Evolutionary conservation across 441 rosid genomes (phyloP).

Genomic region (Bocquillonia castaneifolia): DNA sequence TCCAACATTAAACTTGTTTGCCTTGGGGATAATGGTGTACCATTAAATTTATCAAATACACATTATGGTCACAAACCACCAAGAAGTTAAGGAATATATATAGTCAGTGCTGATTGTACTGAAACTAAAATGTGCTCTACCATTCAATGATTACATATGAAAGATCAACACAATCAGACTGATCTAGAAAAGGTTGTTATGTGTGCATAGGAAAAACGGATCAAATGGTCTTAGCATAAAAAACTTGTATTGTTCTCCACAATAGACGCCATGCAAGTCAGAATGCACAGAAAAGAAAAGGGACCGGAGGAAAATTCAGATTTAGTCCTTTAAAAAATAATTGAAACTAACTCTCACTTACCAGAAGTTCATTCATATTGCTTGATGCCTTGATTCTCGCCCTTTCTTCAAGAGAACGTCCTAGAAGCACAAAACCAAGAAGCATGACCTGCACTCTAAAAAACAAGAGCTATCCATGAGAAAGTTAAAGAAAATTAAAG

Average conservation of each 20-base stretch:
- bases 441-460: slow-evolving; percentile 97
- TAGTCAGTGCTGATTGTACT: neutral
- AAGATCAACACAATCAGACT: neutral
- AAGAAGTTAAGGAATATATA: neutral
- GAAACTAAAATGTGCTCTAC: neutral
- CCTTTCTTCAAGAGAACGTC: slow-evolving; percentile 90
- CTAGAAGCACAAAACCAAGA: slow-evolving; percentile 93
- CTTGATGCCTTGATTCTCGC: slow-evolving; percentile 85
- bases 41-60: neutral
- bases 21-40: neutral
- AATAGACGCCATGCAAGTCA: neutral
- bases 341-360: slow-evolving; percentile 31
- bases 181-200: neutral
- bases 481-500: slow-evolving; percentile 22
- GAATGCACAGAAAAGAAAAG: slow-evolving; percentile 9
- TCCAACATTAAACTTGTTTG: neutral
- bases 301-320: slow-evolving; percentile 8
- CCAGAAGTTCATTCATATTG: slow-evolving; percentile 94
- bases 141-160: neutral
- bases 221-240: neutral
- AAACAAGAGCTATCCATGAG: slow-evolving; percentile 47
- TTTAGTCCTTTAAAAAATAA: slow-evolving; percentile 2
- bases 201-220: neutral
- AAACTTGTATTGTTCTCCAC: neutral
- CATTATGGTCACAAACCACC: neutral